Evolutionary conservation across 208 protist genomes (phyloP).

Genomic region (Angomonas deanei): DNA sequence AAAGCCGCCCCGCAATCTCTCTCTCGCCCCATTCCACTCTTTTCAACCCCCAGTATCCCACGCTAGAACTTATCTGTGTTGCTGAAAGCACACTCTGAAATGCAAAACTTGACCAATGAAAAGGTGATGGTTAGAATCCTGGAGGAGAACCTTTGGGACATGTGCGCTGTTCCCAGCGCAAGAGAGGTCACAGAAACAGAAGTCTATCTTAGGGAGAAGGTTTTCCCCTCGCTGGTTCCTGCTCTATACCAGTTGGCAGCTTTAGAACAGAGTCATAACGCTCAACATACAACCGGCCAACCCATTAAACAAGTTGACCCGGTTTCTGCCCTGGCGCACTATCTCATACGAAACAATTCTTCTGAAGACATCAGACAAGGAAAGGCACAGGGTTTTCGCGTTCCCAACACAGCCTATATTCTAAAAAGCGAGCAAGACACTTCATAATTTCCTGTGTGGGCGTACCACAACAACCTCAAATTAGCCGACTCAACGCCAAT

Average conservation of each 20-base stretch:
- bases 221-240: slow-evolving; percentile 76
- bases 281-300: slow-evolving; percentile 6
- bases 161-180: slow-evolving; percentile 10
- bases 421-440: slow-evolving; percentile 24
- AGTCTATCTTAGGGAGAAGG: slow-evolving; percentile 51
- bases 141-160: slow-evolving; percentile 59
- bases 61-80: too few relatives aligned
- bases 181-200: slow-evolving; percentile 23
- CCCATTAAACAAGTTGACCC: slow-evolving; percentile 33
- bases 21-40: too few relatives aligned
- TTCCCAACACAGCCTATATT: slow-evolving; percentile 41
- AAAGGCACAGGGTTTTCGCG: slow-evolving; percentile 42
- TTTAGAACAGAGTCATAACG: slow-evolving; percentile 23
- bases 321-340: slow-evolving; percentile 71
- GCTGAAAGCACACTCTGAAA: slow-evolving; percentile 5
- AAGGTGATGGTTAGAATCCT: slow-evolving; percentile 58
- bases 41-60: too few relatives aligned
- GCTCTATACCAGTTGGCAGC: slow-evolving; percentile 47
- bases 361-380: slow-evolving; percentile 29
- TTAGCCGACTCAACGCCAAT: too few relatives aligned
- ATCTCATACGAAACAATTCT: slow-evolving; percentile 70
- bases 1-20: too few relatives aligned
- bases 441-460: background rate
- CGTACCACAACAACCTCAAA: too few relatives aligned
- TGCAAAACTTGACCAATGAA: slow-evolving; percentile 18